Conservation (phyloP, 164 flowering plant genomes). For the Annona cherimola region DNA sequence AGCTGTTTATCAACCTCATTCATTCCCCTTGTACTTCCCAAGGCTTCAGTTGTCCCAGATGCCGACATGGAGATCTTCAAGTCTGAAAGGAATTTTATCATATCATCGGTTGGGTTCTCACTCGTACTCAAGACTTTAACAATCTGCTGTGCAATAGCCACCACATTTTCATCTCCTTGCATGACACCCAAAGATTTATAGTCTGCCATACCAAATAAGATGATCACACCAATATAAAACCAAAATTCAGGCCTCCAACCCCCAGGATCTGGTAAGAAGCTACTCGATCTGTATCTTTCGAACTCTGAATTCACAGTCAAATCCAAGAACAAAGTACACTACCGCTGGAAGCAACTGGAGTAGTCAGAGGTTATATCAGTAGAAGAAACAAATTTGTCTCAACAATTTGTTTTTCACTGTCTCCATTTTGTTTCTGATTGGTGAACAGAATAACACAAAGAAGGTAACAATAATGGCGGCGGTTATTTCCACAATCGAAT, state of each 20-base stretch:
- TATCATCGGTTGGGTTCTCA: conserved; percentile 23
- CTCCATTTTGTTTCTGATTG: not conserved
- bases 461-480: not conserved
- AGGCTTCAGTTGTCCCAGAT: not conserved
- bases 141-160: not conserved
- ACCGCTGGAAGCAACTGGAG: not conserved
- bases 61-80: not conserved
- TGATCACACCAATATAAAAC: not conserved
- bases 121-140: conserved; percentile 1
- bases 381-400: not conserved
- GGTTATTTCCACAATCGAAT: not conserved
- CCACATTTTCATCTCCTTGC: not conserved
- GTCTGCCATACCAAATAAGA: not conserved
- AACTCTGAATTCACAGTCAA: not conserved
- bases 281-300: too few relatives aligned
- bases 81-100: conserved; percentile 6
- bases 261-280: not conserved
- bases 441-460: not conserved
- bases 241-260: not conserved
- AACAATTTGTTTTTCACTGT: not conserved
- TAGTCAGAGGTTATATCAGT: not conserved
- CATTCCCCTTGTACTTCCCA: not conserved
- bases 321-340: not conserved
- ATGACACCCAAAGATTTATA: not conserved
- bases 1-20: conserved; percentile 17